phyloP scores from a whole-genome alignment of 768 basidiomycete genomes.

The Obba rivulosa region DNA sequence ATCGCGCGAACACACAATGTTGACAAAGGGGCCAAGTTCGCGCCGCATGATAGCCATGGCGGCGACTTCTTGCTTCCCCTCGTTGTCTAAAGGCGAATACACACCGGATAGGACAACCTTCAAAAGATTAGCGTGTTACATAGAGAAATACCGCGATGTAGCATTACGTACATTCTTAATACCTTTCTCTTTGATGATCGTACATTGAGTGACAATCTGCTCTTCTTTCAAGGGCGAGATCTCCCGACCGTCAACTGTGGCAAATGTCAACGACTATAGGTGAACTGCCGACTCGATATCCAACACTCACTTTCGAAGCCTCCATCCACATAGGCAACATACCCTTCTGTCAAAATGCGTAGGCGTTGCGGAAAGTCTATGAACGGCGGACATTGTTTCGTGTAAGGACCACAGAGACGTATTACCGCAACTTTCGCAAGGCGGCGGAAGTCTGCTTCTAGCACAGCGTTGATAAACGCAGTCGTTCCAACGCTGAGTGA shows the following conservation, averaged over 20 bases:
- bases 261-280: slow-evolving; percentile 16
- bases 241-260: slow-evolving; percentile 42
- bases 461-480: slow-evolving; percentile 39
- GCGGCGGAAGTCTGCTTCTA: slow-evolving; percentile 49
- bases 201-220: slow-evolving; percentile 42
- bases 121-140: not conserved
- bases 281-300: not conserved
- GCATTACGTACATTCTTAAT: slow-evolving; percentile 15
- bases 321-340: slow-evolving; percentile 35
- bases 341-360: slow-evolving; percentile 24
- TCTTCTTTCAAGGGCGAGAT: slow-evolving; percentile 37
- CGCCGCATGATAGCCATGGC: slow-evolving; percentile 38
- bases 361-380: slow-evolving; percentile 41
- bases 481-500: slow-evolving; percentile 37
- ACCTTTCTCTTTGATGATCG: slow-evolving; percentile 28
- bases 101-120: slow-evolving; percentile 42
- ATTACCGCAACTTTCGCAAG: slow-evolving; percentile 59
- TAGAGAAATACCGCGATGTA: not conserved
- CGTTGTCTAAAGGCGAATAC: slow-evolving; percentile 43
- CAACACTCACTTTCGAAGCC: slow-evolving; percentile 32
- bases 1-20: slow-evolving; percentile 24
- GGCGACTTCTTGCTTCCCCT: slow-evolving; percentile 40
- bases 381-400: slow-evolving; percentile 52
- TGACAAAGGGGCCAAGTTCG: slow-evolving; percentile 33
- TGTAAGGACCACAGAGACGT: slow-evolving; percentile 56